Conservation (phyloP, 129 eudicot species). For the Heracleum sosnowskyi region DNA sequence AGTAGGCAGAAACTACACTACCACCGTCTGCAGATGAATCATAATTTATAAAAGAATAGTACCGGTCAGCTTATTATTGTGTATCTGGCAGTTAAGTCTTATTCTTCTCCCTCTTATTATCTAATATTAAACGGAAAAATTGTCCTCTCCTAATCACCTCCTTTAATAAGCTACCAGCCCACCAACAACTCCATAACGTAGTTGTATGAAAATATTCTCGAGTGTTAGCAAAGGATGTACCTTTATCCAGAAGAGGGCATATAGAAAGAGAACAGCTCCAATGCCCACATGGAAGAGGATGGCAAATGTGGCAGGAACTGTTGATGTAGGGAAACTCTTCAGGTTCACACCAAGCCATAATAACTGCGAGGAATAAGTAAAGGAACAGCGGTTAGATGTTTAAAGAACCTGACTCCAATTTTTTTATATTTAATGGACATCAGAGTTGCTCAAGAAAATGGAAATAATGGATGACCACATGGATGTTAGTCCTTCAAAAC, state of each 20-base stretch:
- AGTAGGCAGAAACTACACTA: not conserved
- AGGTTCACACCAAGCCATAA: constrained; percentile 67
- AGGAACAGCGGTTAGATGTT: not conserved
- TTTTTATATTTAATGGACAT: not conserved
- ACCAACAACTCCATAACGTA: not conserved
- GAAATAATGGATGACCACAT: not conserved
- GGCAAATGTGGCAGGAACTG: constrained; percentile 66
- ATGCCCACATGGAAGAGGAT: constrained; percentile 70
- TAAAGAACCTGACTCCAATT: not conserved
- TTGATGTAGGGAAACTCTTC: constrained; percentile 75
- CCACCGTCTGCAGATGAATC: not conserved
- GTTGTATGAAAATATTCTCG: not conserved
- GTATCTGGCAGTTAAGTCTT: not conserved
- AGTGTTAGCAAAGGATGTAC: constrained; percentile 30
- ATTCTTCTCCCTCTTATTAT: not conserved
- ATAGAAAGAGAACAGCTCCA: constrained; percentile 77
- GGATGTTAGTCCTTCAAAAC: not conserved
- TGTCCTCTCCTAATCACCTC: not conserved
- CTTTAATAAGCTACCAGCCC: not conserved
- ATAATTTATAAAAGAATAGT: not conserved
- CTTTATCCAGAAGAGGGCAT: constrained; percentile 84
- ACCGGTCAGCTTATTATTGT: not conserved
- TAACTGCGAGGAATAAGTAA: constrained; percentile 34
- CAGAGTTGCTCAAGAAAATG: not conserved
- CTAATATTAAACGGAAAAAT: not conserved